Conservation (phyloP, 2,329 filamentous ascomycete species). For the Hymenoscyphus fraxineus region DNA sequence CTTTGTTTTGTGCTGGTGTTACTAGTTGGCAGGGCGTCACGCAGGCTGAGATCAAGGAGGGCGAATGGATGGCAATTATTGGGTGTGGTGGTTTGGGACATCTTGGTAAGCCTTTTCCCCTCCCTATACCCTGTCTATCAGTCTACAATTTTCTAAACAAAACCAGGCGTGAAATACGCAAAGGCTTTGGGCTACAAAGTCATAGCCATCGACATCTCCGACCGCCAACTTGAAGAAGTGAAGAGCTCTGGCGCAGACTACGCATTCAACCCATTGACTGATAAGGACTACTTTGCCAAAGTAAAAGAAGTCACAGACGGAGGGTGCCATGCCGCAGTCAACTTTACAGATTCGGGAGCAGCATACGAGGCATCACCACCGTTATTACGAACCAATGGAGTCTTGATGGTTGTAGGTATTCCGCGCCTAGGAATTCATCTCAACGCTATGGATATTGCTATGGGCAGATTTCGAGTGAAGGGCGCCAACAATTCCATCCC, state of each 20-base stretch:
- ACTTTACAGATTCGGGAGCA: constrained; percentile 18
- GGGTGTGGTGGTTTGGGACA: constrained; percentile 25
- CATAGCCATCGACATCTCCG: constrained; percentile 22
- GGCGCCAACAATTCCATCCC: constrained; percentile 19
- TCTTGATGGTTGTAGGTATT: constrained; percentile 25
- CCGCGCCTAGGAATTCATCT: constrained; percentile 16
- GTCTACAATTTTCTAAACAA: background rate
- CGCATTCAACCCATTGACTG: constrained; percentile 20
- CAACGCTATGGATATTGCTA: constrained; percentile 18
- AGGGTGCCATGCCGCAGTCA: constrained; percentile 22
- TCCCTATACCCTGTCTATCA: background rate
- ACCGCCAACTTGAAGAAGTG: constrained; percentile 20
- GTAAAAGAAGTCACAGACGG: constrained; percentile 21
- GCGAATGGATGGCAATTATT: constrained; percentile 24
- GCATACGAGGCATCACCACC: constrained; percentile 21
- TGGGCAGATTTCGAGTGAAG: constrained; percentile 19
- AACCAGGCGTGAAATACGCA: constrained; percentile 22
- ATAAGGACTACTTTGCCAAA: constrained; percentile 20
- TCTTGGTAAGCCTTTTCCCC: constrained; percentile 13
- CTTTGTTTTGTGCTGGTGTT: constrained; percentile 49
- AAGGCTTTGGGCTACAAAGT: constrained; percentile 22
- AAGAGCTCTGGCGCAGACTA: constrained; percentile 18
- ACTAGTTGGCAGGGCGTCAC: constrained; percentile 32
- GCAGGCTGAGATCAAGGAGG: constrained; percentile 15
- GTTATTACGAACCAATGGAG: constrained; percentile 16